Conservation (phyloP, 495 filamentous ascomycete species). For the Tirmania nivea region DNA sequence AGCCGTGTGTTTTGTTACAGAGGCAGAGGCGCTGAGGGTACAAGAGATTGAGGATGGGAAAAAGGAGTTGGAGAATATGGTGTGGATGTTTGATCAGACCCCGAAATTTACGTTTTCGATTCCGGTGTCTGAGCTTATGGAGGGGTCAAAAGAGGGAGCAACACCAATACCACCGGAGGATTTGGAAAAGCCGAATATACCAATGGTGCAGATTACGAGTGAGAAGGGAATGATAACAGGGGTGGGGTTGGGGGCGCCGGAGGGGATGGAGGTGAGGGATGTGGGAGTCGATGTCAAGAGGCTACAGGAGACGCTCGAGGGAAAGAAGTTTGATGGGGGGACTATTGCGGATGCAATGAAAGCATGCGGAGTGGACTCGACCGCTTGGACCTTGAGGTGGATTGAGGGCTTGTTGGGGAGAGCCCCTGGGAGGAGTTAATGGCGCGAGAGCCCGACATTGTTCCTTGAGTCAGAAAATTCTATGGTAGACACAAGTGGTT, state of each 20-base stretch:
- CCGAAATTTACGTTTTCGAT: slow-evolving; percentile 61
- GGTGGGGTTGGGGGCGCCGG: not conserved
- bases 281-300: not conserved
- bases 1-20: slow-evolving; percentile 14
- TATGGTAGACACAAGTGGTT: too few species aligned
- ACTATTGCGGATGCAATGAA: slow-evolving; percentile 6
- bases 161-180: slow-evolving; percentile 2
- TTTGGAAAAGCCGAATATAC: not conserved
- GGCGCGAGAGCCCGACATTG: too few species aligned
- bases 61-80: slow-evolving; percentile 34
- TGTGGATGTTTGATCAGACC: slow-evolving; percentile 69
- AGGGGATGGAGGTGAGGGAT: not conserved
- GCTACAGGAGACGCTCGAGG: slow-evolving; percentile 3
- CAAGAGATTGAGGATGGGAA: slow-evolving; percentile 34
- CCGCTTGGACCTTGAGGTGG: too few species aligned
- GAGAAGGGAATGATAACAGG: slow-evolving; percentile 9
- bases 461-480: too few species aligned
- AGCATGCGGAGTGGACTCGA: not conserved
- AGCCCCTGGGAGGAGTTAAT: too few species aligned
- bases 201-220: slow-evolving; percentile 2
- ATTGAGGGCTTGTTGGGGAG: too few species aligned
- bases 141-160: slow-evolving; percentile 6
- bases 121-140: slow-evolving; percentile 12
- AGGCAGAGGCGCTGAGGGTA: slow-evolving; percentile 2
- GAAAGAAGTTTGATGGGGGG: slow-evolving; percentile 11